phyloP scores from a whole-genome alignment of 2,329 filamentous ascomycete genomes.

The Teratosphaeria epicoccoides region DNA sequence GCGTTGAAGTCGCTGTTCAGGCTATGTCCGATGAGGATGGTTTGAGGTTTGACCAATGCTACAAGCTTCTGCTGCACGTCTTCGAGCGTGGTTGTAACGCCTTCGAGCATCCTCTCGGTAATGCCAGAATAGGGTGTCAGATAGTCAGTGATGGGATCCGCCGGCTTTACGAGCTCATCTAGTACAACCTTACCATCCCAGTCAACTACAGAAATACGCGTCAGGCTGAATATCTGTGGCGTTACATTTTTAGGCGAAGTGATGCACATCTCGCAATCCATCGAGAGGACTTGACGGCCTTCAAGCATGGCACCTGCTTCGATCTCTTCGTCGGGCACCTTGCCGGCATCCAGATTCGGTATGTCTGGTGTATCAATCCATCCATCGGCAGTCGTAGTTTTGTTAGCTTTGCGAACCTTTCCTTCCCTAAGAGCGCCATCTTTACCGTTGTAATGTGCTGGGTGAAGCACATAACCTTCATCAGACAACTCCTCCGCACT shows the following conservation, averaged over 20 bases:
- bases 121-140: constrained; percentile 81
- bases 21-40: constrained; percentile 70
- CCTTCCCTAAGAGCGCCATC: constrained; percentile 30
- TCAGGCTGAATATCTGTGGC: constrained; percentile 68
- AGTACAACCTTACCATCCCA: constrained; percentile 77
- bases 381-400: constrained; percentile 47
- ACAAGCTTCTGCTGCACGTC: constrained; percentile 76
- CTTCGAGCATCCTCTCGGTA: constrained; percentile 69
- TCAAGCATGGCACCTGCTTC: constrained; percentile 73
- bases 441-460: constrained; percentile 49
- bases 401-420: constrained; percentile 28
- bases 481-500: constrained; percentile 64
- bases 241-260: constrained; percentile 44
- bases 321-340: constrained; percentile 58
- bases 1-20: constrained; percentile 76
- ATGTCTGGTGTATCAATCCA: constrained; percentile 72
- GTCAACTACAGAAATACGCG: constrained; percentile 72
- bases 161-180: constrained; percentile 86
- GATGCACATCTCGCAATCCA: constrained; percentile 98
- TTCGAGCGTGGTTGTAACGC: constrained; percentile 68
- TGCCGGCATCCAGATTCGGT: constrained; percentile 53
- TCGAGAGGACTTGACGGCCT: constrained; percentile 64
- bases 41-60: constrained; percentile 55
- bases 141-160: constrained; percentile 82
- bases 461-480: constrained; percentile 77